Percentiles rank a stretch among this genome's conserved stretches.
Conservation (phyloP, 768 basidiomycete species). For the Thelephora aurantiotincta region DNA sequence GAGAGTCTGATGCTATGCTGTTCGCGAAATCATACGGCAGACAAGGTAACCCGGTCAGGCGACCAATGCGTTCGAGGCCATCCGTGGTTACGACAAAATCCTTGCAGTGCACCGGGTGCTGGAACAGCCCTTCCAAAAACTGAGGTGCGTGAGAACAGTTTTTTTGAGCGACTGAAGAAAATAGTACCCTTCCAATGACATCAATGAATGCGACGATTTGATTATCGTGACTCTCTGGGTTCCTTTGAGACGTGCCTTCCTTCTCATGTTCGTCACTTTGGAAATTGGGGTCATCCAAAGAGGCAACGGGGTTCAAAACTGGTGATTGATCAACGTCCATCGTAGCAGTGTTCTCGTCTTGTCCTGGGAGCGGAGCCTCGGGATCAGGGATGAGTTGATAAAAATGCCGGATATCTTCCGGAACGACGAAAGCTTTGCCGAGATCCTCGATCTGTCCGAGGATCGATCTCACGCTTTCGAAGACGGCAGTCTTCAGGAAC, state of each 20-base stretch:
- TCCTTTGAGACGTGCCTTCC: conserved; percentile 24
- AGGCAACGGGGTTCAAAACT: conserved; percentile 9
- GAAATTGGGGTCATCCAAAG: conserved; percentile 10
- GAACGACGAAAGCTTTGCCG: conserved; percentile 43
- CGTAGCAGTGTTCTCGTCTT: not conserved
- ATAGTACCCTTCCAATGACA: conserved; percentile 53
- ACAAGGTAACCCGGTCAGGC: conserved; percentile 71
- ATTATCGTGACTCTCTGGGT: conserved; percentile 44
- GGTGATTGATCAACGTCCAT: conserved; percentile 4
- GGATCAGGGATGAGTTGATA: conserved; percentile 33
- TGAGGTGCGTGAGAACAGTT: conserved; percentile 16
- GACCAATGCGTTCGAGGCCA: conserved; percentile 60
- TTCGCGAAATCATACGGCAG: conserved; percentile 82
- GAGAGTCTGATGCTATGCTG: conserved; percentile 72
- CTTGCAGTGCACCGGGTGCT: conserved; percentile 77
- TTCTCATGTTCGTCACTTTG: conserved; percentile 11
- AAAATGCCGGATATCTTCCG: conserved; percentile 49
- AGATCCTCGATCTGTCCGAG: conserved; percentile 63
- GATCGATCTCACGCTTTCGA: conserved; percentile 60
- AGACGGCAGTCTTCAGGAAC: conserved; percentile 62
- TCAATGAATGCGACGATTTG: conserved; percentile 67
- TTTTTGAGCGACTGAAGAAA: not conserved
- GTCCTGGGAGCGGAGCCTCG: conserved; percentile 2
- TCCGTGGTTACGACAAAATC: conserved; percentile 74
- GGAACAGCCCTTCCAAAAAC: conserved; percentile 93